Evolutionary conservation across 805 yeast genomes (phyloP), one percentile per base, ranked within the genome.

Genomic region (Maudiozyma saulgeensis): DNA sequence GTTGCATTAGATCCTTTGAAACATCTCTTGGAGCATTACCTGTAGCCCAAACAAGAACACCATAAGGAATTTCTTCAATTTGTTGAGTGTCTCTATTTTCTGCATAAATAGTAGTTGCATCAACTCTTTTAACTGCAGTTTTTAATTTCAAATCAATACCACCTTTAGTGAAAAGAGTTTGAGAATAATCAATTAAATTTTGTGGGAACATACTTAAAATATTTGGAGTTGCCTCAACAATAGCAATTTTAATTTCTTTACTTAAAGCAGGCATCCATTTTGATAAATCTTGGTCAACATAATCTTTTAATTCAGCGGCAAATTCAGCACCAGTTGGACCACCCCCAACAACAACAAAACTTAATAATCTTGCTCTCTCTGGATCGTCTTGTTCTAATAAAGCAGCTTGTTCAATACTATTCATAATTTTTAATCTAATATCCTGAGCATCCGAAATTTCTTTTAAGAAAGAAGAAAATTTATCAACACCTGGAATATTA

Each of bases 321-420:
- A 89, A 85, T 72, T 89, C 97, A 54, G 90, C 96, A 73, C 98
- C 98, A 42, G 98, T 90, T 66, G 98, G 97, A 56, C 98, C 98
- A 70, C 97, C 98, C 62, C 98, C 98, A 58, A 93, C 95, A 54
- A 91, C 95, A 54, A 91, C 91, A 60, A 89, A 82, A 54, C 83
- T 84, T 66, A 90, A 77, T 60, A 91, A 77, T 68, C 96, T 80
- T 70, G 81, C 79, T 70, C 97, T 81, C 67, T 87, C 95, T 19
- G 82, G 81, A 57, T 80, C 87, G 28, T 69, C 68, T 58, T 77
- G 78, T 50, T 93, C 87, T 58, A 89, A 77, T 56, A 84, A 73
- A 58, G 85, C 80, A 41, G 97, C 96, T 54, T 88, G 84, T 73
- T 91, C 96, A 61, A 90, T 82, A 59, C 85, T 79, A 66, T 87